These are phyloP conservation scores for Erysiphe pisi DNA, from an alignment of 2,329 filamentous ascomycete genomes.

Conservation along the genomic window DNA sequence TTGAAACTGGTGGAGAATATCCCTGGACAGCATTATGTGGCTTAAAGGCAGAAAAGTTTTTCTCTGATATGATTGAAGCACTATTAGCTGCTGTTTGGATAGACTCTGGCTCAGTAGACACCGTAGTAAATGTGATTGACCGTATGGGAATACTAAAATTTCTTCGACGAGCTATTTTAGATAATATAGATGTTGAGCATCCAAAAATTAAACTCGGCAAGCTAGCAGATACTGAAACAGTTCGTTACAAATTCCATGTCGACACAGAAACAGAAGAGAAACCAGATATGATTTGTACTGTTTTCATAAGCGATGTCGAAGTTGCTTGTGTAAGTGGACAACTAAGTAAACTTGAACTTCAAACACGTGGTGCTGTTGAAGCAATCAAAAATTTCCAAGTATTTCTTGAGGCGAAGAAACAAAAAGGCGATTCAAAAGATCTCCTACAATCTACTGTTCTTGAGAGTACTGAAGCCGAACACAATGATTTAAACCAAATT, in stretches of 20 bases:
- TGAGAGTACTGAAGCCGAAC: too few species aligned
- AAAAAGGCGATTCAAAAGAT: constrained; percentile 26
- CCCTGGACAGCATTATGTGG: constrained; percentile 66
- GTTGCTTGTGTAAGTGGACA: constrained; percentile 43
- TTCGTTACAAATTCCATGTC: constrained; percentile 45
- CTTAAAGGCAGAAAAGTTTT: constrained; percentile 61
- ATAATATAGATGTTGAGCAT: constrained; percentile 47
- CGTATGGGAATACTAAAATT: constrained; percentile 54
- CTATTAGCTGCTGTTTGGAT: constrained; percentile 74
- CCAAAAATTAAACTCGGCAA: constrained; percentile 60
- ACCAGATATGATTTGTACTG: constrained; percentile 40
- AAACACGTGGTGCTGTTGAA: constrained; percentile 46
- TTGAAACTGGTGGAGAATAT: constrained; percentile 47
- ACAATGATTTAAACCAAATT: too few species aligned
- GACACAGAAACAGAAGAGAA: background rate
- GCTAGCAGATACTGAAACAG: constrained; percentile 44
- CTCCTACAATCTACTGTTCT: too few species aligned
- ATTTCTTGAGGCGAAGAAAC: background rate
- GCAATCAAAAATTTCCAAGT: constrained; percentile 39
- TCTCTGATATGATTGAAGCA: constrained; percentile 73
- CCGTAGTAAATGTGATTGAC: constrained; percentile 51
- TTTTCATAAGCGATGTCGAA: constrained; percentile 43
- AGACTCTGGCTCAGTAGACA: constrained; percentile 55
- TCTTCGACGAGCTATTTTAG: constrained; percentile 51
- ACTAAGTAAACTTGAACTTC: constrained; percentile 44